phyloP scores from a whole-genome alignment of 2,329 filamentous ascomycete species.

The Ophidiomyces ophidiicola region DNA sequence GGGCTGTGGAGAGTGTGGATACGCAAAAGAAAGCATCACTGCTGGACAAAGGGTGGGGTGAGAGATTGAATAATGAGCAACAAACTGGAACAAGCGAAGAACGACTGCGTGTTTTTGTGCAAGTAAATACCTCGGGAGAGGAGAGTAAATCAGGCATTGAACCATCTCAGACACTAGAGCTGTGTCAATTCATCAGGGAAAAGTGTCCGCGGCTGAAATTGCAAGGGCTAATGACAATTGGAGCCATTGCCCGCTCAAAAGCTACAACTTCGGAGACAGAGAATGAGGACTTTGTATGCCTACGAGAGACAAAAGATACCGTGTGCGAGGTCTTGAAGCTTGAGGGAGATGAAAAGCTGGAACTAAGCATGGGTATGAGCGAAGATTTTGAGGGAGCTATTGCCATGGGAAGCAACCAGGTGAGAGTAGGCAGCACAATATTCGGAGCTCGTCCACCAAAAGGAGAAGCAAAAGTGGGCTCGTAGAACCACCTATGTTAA shows the following conservation, averaged over 20 bases:
- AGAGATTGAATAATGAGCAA: slow-evolving; percentile 31
- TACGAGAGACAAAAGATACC: slow-evolving; percentile 58
- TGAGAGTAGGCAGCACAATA: slow-evolving; percentile 85
- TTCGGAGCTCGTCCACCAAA: slow-evolving; percentile 74
- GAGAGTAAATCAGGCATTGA: slow-evolving; percentile 69
- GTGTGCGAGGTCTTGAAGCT: slow-evolving; percentile 52
- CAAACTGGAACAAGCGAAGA: slow-evolving; percentile 19
- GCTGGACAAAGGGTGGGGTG: slow-evolving; percentile 62
- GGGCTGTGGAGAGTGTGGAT: slow-evolving; percentile 85
- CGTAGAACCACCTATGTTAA: slow-evolving; percentile 17
- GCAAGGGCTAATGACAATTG: slow-evolving; percentile 90
- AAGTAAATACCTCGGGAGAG: slow-evolving; percentile 92
- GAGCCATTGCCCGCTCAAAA: slow-evolving; percentile 74
- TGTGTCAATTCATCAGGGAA: slow-evolving; percentile 59
- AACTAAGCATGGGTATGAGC: slow-evolving; percentile 98
- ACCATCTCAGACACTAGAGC: slow-evolving; percentile 48
- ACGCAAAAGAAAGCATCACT: slow-evolving; percentile 72
- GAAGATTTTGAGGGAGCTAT: slow-evolving; percentile 89
- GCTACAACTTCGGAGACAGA: slow-evolving; percentile 62
- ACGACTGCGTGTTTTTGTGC: slow-evolving; percentile 64
- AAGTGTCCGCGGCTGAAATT: slow-evolving; percentile 62
- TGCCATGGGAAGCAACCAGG: slow-evolving; percentile 69
- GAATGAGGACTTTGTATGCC: slow-evolving; percentile 73
- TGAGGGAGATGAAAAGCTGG: slow-evolving; percentile 43
- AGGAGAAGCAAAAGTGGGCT: slow-evolving; percentile 59